A percentile compares a stretch with the other conserved stretches of the same genome.
Conservation (phyloP, 2,329 filamentous ascomycete species). For the Drechmeria coniospora region DNA sequence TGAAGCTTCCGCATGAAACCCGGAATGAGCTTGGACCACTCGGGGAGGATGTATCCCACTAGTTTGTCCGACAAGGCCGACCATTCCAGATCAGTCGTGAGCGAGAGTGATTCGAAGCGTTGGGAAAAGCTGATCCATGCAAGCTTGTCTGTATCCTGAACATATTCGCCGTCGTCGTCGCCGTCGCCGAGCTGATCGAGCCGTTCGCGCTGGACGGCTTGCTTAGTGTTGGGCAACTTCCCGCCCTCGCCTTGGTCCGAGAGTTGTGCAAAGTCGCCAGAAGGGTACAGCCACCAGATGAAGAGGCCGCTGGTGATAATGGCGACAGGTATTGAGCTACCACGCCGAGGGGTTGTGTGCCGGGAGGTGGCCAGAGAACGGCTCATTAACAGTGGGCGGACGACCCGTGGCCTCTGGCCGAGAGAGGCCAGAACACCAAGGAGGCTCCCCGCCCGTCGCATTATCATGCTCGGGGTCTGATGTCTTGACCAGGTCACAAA, state of each 20-base stretch:
- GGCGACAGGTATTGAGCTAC: constrained; percentile 14
- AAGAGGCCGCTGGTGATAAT: constrained; percentile 21
- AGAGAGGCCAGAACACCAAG: no score
- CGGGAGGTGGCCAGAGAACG: constrained; percentile 5
- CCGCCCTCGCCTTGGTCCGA: constrained; percentile 8
- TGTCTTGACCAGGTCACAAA: no score
- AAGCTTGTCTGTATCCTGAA: constrained; percentile 14
- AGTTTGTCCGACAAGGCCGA: constrained; percentile 39
- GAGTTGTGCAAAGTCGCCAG: constrained; percentile 24
- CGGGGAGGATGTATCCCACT: constrained; percentile 59
- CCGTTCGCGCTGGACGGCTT: neutral
- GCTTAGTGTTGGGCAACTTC: neutral
- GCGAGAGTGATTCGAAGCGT: constrained; percentile 37
- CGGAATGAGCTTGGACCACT: constrained; percentile 67
- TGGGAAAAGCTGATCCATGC: constrained; percentile 34
- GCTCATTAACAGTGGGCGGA: no score
- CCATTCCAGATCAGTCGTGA: constrained; percentile 40
- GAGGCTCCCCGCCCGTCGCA: no score
- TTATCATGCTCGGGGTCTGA: no score
- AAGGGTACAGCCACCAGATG: constrained; percentile 27
- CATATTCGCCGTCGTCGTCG: constrained; percentile 3
- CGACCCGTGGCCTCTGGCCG: no score
- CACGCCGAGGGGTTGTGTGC: neutral
- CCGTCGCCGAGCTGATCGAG: constrained; percentile 5
- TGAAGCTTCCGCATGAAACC: constrained; percentile 71